Percentiles rank a stretch among this genome's conserved stretches.
Evolutionary conservation across 208 protist genomes (phyloP).

Genomic region (Jaenimonas drosophilae): DNA sequence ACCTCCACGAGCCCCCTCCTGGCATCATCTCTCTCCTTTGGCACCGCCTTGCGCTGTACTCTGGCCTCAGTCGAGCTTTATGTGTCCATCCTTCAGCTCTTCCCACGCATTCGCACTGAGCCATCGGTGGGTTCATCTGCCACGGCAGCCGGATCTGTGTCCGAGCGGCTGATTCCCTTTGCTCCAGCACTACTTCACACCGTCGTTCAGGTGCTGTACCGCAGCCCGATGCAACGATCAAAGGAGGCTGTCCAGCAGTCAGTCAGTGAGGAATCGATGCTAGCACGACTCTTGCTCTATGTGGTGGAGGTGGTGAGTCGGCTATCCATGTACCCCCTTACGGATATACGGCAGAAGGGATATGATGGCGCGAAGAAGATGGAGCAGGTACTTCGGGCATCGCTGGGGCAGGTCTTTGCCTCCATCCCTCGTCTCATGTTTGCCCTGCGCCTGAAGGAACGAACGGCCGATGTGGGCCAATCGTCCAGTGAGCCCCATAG

Average conservation of each 20-base stretch:
- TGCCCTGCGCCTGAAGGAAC: conserved; percentile 7
- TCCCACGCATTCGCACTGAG: too few species aligned
- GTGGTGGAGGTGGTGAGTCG: not conserved
- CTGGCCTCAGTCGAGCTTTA: too few species aligned
- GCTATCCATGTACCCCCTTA: conserved; percentile 1
- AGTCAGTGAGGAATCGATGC: not conserved
- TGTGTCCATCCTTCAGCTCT: too few species aligned
- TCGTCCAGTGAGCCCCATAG: not conserved
- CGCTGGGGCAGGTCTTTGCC: not conserved
- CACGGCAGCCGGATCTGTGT: conserved; percentile 1
- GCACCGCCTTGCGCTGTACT: too few species aligned
- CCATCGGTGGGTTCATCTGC: conserved; percentile 8
- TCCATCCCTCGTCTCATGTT: conserved; percentile 15
- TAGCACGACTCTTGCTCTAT: not conserved
- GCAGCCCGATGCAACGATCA: not conserved
- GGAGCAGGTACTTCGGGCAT: not conserved
- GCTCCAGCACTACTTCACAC: conserved; percentile 10
- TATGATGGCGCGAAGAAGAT: not conserved
- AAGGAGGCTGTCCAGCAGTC: not conserved
- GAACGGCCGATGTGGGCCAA: not conserved
- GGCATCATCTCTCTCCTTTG: not conserved
- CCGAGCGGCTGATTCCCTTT: conserved; percentile 12
- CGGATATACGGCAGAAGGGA: too few species aligned
- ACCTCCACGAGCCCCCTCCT: not conserved
- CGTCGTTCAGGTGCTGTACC: conserved; percentile 4